Evolutionary conservation across 140 eudicot species (phyloP), one percentile per base, ranked within the genome.

Genomic region (Stevia rebaudiana): DNA sequence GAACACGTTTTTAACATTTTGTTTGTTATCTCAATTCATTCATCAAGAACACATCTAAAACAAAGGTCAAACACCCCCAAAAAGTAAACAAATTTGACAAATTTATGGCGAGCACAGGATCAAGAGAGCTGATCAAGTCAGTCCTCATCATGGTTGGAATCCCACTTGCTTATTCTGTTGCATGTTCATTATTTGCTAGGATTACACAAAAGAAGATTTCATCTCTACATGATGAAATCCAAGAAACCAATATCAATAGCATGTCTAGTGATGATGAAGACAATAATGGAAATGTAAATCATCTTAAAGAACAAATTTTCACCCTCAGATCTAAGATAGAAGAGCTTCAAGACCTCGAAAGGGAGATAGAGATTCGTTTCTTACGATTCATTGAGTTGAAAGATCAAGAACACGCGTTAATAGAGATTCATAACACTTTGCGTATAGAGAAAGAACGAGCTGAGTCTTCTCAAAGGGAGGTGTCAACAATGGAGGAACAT

Each of bases 81-180:
- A 19, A 61, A 11, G 8, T 22, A 1, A 52, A 61, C 52, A 28
- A 35, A 4, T 19, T 54, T 11, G 28, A 69, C 11, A 18, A 63
- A 30, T 19, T 28, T 22, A 80, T 84, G 86, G 90, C 55, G 55
- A 65, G 28, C 69, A 63, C 78, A 40, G 55, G 73, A 62, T 51
- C 83, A 66, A 54, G 69, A 18, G 94, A 82, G 58, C 63, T 72
- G 59, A 67, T 77, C 70, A 82, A 77, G 70, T 77, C 89, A 40
- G 71, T 77, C 43, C 43, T 85, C 53, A 52, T 82, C 49, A 76
- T 76, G 68, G 89, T 81, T 46, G 89, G 86, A 46, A 80, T 86
- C 31, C 86, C 89, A 16, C 68, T 80, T 19, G 86, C 82, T 10
- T 55, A 80, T 75, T 74, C 87, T 47, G 81, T 76, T 47, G 73